phyloP scores from a whole-genome alignment of 2,329 filamentous ascomycete species.

The Diplodia intermedia region DNA sequence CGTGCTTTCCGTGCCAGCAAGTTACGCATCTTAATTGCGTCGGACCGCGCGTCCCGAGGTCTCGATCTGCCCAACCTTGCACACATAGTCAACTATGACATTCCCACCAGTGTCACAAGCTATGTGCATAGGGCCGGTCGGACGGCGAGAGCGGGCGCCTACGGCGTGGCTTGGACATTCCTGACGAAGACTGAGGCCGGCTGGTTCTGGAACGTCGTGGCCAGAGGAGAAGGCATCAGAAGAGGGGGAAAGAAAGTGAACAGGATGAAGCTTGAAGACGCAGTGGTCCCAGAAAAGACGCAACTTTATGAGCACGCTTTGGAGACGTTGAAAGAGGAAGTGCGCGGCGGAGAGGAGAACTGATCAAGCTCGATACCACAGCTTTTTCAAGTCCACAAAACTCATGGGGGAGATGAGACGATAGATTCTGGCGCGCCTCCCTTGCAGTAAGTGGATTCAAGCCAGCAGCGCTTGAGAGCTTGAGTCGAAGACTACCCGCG shows the following conservation, averaged over 20 bases:
- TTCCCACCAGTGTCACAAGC: constrained; percentile 78
- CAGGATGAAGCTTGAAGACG: constrained; percentile 53
- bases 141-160: constrained; percentile 80
- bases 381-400: background rate
- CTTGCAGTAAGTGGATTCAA: background rate
- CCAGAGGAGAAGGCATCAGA: constrained; percentile 60
- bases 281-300: constrained; percentile 51
- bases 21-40: constrained; percentile 80
- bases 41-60: constrained; percentile 90
- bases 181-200: constrained; percentile 81
- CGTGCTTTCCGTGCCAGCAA: constrained; percentile 68
- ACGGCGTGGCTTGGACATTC: constrained; percentile 84
- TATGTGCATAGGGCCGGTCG: constrained; percentile 94
- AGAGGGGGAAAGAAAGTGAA: constrained; percentile 55
- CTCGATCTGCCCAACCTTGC: constrained; percentile 80
- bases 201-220: constrained; percentile 92
- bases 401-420: background rate
- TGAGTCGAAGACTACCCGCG: background rate
- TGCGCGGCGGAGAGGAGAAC: constrained; percentile 44
- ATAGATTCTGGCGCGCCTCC: background rate
- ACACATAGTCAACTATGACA: constrained; percentile 93
- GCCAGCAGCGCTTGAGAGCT: background rate
- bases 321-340: constrained; percentile 67
- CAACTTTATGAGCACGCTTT: constrained; percentile 62
- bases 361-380: constrained; percentile 1